Evolutionary conservation across 495 filamentous ascomycete species (phyloP), one percentile per base, ranked within the genome.

Genomic region (Penicillium dipodomyicola): DNA sequence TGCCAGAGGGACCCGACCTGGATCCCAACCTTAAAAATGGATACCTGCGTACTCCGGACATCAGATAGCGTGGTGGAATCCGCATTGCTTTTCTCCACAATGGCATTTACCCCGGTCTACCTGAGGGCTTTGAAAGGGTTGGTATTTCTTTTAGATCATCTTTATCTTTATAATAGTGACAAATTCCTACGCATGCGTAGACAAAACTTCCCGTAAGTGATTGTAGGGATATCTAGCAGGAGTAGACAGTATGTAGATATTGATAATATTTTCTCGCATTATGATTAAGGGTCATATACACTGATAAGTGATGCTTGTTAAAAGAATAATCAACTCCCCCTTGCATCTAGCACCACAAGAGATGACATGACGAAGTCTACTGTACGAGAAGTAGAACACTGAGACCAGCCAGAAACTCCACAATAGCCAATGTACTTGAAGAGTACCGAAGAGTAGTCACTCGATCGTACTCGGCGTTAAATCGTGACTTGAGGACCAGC

Each of bases 271-370:
- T 33, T 17, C 23, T 65, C 60, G 32, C 20, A 76, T 73, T 71
- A 76, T 66, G 54, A 74, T 74, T 75, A 72, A 48, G 53, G 37
- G 40, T 67, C 63, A 74, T 70, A 58, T 70, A 57, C 57, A 68
- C 63, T 66, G 37, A 64, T 68, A 64, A 64, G 63, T 58, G 61
- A 58, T 65, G 30, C 25, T 30, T 15, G 48, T 45, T 37, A 53
- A 30, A 44, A 35, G 41, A 35, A 35, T 42, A 41, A 52, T 48
- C 29, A 46, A n/a, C 29, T 51, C 23, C 25, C 15, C 19, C 35
- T 41, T 37, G 20, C 23, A 43, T 19, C 50, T 39, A 27, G 41
- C 6, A 22, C 22, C 9, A 52, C 39, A 39, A 40, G 37, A 52
- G 23, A 27, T 27, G 52, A 30, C 25, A 29, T 39, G 50, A 39